Evolutionary conservation across 768 basidiomycete genomes (phyloP), one percentile per base, ranked within the genome.

Genomic region (Kwoniella botswanensis): DNA sequence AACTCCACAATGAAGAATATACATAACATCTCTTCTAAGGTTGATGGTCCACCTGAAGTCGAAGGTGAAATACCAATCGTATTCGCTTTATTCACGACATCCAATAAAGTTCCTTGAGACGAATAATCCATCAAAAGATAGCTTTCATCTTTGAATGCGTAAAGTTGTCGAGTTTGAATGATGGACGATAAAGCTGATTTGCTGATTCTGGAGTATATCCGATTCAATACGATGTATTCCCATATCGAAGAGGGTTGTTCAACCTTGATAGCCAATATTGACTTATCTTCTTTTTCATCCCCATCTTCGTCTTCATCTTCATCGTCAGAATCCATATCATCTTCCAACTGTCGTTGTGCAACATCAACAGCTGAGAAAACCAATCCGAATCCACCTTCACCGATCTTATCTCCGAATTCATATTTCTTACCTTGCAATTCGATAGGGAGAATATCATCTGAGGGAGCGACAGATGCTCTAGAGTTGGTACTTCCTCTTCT

Each of bases 1-100:
- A 98, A 88, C 83, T 98, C 97, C 78, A 96, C 87, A 26, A 92
- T 87, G 87, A 98, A 99, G 87, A 98, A 99, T 81, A 96, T 88
- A 55, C 93, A 94, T 64, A 98, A 87, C 4, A 96, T 87, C 81
- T 99, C 97, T 78, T 98, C 96, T 63, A 99, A 85, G 12, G 84
- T 85, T 5, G 76, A 63, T 13, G 70, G 62, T 18, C 71, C 72
- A 15, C 74, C 70, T 12, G 74, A 55, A 2, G 70, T 67, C 1
- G 74, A 65, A 2, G 80, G 81, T 87, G 92, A 26, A 59, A 97
- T 86, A 9, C 93, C 92, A 3, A 91, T 89, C 0, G 87, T 77
- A 1, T 86, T 86, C 0, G 95, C 93, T 62, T 89, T 89, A 85
- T 98, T 99, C 77, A 99, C 92, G 52, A 93, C 89, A 80, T 93